phyloP scores from a whole-genome alignment of 371 early-diverging fungal species.

The Mortierella sp. region DNA sequence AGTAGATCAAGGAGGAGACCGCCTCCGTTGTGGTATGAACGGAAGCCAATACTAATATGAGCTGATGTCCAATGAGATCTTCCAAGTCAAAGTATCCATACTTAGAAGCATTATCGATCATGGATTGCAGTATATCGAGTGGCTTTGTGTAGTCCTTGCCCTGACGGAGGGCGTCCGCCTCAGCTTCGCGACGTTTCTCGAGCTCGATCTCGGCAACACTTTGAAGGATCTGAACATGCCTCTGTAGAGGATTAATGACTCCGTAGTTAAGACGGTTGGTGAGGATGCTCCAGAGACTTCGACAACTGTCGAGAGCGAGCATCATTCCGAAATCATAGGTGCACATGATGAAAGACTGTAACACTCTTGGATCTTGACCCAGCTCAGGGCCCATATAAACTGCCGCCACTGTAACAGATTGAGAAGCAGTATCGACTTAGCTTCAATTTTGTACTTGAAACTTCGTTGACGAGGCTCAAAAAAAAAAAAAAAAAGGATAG shows the following conservation, averaged over 20 bases:
- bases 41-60: conserved; percentile 56
- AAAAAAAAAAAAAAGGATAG: not conserved
- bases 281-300: conserved; percentile 3
- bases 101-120: conserved; percentile 29
- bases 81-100: conserved; percentile 25
- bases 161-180: conserved; percentile 1
- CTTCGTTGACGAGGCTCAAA: too few species aligned
- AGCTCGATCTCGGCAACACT: conserved; percentile 19
- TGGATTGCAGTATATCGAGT: conserved; percentile 15
- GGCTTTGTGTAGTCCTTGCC: conserved; percentile 17
- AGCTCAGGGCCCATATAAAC: conserved; percentile 11
- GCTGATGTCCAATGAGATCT: conserved; percentile 28
- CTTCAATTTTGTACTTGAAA: not conserved
- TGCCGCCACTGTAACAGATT: conserved; percentile 1
- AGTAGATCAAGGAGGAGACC: conserved; percentile 47
- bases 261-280: conserved; percentile 1
- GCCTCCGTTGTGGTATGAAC: conserved; percentile 57
- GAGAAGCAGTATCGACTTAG: not conserved
- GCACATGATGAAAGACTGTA: conserved; percentile 7
- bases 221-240: conserved; percentile 10
- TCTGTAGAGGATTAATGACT: conserved; percentile 8
- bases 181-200: conserved; percentile 16
- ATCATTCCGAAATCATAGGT: conserved; percentile 14
- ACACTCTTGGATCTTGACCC: not conserved
- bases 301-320: not conserved